phyloP scores from a whole-genome alignment of 495 filamentous ascomycete genomes.

The Pseudotulostoma volvatum region DNA sequence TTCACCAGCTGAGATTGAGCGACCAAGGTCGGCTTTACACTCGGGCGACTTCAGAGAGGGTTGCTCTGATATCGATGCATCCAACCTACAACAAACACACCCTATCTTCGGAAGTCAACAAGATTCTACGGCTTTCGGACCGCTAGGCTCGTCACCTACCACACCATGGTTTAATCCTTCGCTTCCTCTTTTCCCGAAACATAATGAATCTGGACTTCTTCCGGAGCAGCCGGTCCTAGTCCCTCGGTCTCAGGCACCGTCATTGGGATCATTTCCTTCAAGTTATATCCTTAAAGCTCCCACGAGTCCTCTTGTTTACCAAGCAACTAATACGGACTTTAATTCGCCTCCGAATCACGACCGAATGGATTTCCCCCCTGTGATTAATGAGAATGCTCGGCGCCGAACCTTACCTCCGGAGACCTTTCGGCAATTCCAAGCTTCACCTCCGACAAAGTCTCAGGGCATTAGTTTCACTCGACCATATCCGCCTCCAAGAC shows the following conservation, averaged over 20 bases:
- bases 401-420: slow-evolving; percentile 43
- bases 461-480: slow-evolving; percentile 8
- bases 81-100: slow-evolving; percentile 8
- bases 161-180: slow-evolving; percentile 32
- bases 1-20: slow-evolving; percentile 46
- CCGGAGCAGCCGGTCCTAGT: slow-evolving; percentile 4
- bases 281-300: slow-evolving; percentile 76
- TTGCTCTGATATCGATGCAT: slow-evolving; percentile 13
- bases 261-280: slow-evolving; percentile 60
- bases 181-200: no score
- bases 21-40: slow-evolving; percentile 76
- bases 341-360: slow-evolving; percentile 39
- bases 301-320: slow-evolving; percentile 83
- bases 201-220: slow-evolving; percentile 4
- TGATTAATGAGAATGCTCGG: slow-evolving; percentile 32
- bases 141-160: slow-evolving; percentile 28
- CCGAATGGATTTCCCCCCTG: slow-evolving; percentile 14
- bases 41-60: slow-evolving; percentile 72
- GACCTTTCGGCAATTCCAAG: slow-evolving; percentile 28
- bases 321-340: slow-evolving; percentile 72
- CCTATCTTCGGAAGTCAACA: slow-evolving; percentile 9
- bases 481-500: slow-evolving; percentile 12
- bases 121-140: slow-evolving; percentile 9
- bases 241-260: slow-evolving; percentile 36
- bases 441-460: slow-evolving; percentile 14